A percentile compares a stretch with the other conserved stretches of the same genome.
phyloP scores from a whole-genome alignment of 768 basidiomycete species.

The Trametes meyenii region DNA sequence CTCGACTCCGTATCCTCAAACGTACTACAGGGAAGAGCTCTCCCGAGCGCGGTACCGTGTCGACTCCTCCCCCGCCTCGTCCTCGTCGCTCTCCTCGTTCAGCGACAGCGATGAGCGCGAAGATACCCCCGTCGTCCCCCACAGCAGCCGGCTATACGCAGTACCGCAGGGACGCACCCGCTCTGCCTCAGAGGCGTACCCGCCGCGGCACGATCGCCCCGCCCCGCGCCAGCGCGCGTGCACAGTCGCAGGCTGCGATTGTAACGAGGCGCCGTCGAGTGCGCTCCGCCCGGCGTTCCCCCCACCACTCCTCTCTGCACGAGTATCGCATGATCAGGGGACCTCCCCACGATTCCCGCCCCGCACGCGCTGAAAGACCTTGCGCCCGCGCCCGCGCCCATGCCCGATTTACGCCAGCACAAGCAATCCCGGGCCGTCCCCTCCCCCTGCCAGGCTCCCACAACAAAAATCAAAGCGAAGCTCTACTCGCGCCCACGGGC shows the following conservation, averaged over 20 bases:
- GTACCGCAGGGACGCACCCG: conserved; percentile 7
- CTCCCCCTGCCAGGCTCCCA: too few species aligned
- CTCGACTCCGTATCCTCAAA: background rate
- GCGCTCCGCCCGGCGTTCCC: conserved; percentile 24
- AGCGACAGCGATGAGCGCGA: conserved; percentile 12
- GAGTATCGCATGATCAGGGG: too few species aligned
- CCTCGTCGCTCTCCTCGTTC: conserved; percentile 18
- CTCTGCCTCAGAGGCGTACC: conserved; percentile 12
- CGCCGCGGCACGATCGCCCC: conserved; percentile 1
- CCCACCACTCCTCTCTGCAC: conserved; percentile 2
- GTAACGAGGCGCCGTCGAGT: conserved; percentile 8
- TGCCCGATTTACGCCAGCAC: too few species aligned
- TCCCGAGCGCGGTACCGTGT: conserved; percentile 5
- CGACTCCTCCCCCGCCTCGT: conserved; percentile 6
- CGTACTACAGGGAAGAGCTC: background rate
- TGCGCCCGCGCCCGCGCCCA: too few species aligned
- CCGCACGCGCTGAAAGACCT: too few species aligned
- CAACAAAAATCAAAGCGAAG: too few species aligned
- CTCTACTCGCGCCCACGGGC: too few species aligned
- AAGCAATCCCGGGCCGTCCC: too few species aligned
- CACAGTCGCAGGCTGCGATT: conserved; percentile 19
- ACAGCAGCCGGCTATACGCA: background rate
- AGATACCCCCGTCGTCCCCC: background rate
- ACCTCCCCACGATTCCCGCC: background rate
- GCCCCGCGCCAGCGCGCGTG: conserved; percentile 13